phyloP scores from a whole-genome alignment of 2,329 filamentous ascomycete species.

The Colletotrichum neosansevieriae region DNA sequence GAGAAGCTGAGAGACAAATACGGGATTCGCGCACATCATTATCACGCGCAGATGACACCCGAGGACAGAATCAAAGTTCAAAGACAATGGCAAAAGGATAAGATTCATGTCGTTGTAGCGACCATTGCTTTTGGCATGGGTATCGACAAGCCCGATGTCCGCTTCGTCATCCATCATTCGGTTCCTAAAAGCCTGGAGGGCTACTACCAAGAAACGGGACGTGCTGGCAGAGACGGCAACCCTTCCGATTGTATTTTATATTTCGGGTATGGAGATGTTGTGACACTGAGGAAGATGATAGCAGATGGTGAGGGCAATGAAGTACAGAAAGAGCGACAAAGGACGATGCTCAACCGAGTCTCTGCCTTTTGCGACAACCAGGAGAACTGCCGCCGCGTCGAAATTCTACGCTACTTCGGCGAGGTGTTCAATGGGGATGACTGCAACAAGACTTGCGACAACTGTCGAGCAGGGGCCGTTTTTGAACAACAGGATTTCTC shows the following conservation, averaged over 20 bases:
- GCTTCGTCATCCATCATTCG: conserved; percentile 94
- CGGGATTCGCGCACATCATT: conserved; percentile 82
- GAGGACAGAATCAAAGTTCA: conserved; percentile 79
- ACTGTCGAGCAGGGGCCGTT: conserved; percentile 79
- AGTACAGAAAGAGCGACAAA: conserved; percentile 87
- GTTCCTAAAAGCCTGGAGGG: conserved; percentile 96
- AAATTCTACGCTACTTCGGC: conserved; percentile 94
- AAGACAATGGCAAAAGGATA: conserved; percentile 83
- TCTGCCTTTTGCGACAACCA: conserved; percentile 91
- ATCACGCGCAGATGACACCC: conserved; percentile 83
- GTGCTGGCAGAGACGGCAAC: conserved; percentile 91
- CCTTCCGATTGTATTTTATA: conserved; percentile 91
- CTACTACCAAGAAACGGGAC: conserved; percentile 98
- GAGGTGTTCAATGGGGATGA: conserved; percentile 80
- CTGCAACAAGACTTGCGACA: conserved; percentile 86
- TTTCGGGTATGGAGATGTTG: conserved; percentile 84
- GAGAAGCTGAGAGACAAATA: conserved; percentile 70
- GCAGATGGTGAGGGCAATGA: conserved; percentile 79
- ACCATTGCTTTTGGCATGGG: conserved; percentile 99
- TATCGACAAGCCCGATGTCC: conserved; percentile 97
- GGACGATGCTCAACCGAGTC: conserved; percentile 86
- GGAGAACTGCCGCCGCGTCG: conserved; percentile 86
- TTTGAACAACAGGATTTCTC: conserved; percentile 85
- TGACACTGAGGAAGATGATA: conserved; percentile 83
- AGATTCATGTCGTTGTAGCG: conserved; percentile 90